Base-by-base conservation (phyloP, 805 yeast species). In the Ogataea pignaliae region DNA sequence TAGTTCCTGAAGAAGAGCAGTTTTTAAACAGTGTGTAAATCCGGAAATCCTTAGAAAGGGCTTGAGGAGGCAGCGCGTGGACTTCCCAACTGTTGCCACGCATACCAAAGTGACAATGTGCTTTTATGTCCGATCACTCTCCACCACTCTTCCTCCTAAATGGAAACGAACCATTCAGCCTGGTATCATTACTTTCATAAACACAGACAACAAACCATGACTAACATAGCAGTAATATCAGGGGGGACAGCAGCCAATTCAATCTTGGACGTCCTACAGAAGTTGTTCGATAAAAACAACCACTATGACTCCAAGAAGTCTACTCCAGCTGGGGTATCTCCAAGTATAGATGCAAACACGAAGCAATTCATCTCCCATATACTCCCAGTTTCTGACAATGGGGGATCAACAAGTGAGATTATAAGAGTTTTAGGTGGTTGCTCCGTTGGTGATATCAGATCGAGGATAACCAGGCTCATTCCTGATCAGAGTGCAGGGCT, bases 321-420 rank as follows among this genome's bases (percentile, higher is more conserved):
- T 21, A 21, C 26, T 21, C 26, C 26, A 21, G 26, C 26, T 5
- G 26, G 4, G 26, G 7, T 21, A 21, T 21, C 26, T 7, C 31
- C 36, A 5, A 28, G 16, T 12, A 26, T n/a, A n/a, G 29, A 33
- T 15, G 10, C 33, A 5, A n/a, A 17, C 10, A 10, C 35, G 10
- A 28, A 37, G 17, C 62, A n/a, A 57, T 45, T 42, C 21, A 66
- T 85, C 3, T 67, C 83, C 2, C 89, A 85, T 53, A 73, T 89
- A 4, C 65, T 90, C 31, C 98, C 98, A 0, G 78, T 90, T 13
- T 80, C 87, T 39, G 98, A 90, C 61, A 90, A 90, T 59, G 98
- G 98, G 14, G 97, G 97, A 0, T 89, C 97, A 2, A 88, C 97
- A 0, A 83, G 95, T 26, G 97, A 90, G 63, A 76, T 90, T 18